Conservation (phyloP, 352 stramenopile species). For the Globisporangium viniferum region DNA sequence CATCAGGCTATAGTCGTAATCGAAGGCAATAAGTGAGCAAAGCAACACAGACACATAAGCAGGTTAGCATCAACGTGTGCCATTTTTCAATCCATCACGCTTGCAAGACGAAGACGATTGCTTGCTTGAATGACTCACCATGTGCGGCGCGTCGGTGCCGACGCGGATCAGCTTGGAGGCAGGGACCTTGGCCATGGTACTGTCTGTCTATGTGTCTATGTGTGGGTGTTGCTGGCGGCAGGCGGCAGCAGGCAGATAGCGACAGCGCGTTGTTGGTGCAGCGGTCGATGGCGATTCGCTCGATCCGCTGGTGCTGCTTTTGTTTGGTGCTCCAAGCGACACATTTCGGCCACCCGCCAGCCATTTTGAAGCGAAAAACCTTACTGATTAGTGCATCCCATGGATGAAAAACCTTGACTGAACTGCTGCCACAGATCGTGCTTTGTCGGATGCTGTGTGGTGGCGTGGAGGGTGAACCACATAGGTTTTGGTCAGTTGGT, state of each 20-base stretch:
- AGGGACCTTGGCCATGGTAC: conserved; percentile 59
- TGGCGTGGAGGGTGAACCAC: no score
- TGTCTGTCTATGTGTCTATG: background rate
- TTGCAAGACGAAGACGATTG: background rate
- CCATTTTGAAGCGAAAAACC: conserved; percentile 1
- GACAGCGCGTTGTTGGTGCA: conserved; percentile 1
- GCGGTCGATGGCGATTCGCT: background rate
- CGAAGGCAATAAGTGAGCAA: background rate
- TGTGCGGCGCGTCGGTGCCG: conserved; percentile 69
- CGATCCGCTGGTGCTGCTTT: conserved; percentile 5
- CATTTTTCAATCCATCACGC: background rate
- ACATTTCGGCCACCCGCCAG: conserved; percentile 10
- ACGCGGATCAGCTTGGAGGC: conserved; percentile 72
- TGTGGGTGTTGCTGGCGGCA: background rate
- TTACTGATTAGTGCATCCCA: background rate
- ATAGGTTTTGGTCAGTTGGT: background rate
- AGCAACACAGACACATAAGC: background rate
- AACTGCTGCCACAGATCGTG: background rate
- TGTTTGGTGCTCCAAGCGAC: conserved; percentile 1
- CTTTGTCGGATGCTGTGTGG: background rate
- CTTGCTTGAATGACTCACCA: conserved; percentile 37
- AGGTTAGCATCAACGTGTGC: background rate
- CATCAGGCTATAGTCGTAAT: conserved; percentile 45
- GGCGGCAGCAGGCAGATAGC: background rate
- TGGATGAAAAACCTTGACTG: background rate